phyloP scores from a whole-genome alignment of 2,329 filamentous ascomycete genomes.

The Cryphonectria carpinicola region DNA sequence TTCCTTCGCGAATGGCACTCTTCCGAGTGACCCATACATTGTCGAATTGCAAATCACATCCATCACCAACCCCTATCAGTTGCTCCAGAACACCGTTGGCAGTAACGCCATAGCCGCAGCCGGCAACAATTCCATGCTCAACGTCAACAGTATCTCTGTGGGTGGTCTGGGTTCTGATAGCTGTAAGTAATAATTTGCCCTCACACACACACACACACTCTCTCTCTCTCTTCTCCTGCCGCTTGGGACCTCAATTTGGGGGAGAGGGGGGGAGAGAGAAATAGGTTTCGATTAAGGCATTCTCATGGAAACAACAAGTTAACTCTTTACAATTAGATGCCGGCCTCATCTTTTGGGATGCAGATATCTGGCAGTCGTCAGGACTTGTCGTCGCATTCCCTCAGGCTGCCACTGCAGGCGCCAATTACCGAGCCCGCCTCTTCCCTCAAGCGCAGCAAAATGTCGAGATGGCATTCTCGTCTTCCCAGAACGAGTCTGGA shows the following conservation, averaged over 20 bases:
- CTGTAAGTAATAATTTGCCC: conserved; percentile 1
- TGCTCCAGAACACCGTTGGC: conserved; percentile 55
- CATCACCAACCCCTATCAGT: conserved; percentile 59
- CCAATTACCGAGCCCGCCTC: conserved; percentile 19
- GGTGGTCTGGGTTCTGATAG: conserved; percentile 34
- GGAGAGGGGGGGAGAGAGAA: no score
- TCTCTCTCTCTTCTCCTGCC: neutral
- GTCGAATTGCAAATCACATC: conserved; percentile 57
- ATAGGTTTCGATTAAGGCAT: neutral
- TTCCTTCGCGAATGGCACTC: conserved; percentile 55
- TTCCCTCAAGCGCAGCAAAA: conserved; percentile 26
- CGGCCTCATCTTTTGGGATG: conserved; percentile 26
- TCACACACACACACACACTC: no score
- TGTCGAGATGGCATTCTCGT: conserved; percentile 23
- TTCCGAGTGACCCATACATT: conserved; percentile 61
- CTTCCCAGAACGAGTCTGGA: conserved; percentile 54
- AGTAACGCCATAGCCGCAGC: conserved; percentile 49
- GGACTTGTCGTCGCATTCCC: conserved; percentile 23
- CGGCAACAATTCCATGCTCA: conserved; percentile 38
- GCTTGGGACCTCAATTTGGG: no score
- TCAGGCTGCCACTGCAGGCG: conserved; percentile 18
- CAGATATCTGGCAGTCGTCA: conserved; percentile 26
- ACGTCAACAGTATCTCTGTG: conserved; percentile 36
- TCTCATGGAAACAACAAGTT: neutral
- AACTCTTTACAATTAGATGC: conserved; percentile 5